Conservation (phyloP, 108 stramenopile species). For the Aurantiochytrium sp. region DNA sequence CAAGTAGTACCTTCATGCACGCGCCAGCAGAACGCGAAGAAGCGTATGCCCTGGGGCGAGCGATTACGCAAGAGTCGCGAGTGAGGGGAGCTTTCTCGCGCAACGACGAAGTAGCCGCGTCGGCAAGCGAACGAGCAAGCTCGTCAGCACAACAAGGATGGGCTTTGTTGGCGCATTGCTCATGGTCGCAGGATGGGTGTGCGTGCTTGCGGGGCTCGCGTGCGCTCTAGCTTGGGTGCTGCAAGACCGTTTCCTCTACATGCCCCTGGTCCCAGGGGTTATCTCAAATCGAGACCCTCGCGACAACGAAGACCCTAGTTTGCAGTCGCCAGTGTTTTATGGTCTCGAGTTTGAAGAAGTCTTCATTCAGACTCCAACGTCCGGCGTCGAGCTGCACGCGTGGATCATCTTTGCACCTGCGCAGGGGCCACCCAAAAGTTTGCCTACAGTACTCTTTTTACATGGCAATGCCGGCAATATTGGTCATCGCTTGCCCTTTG, state of each 20-base stretch:
- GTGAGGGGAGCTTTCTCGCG: too few species aligned
- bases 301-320: neutral
- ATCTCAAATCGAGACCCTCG: neutral
- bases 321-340: neutral
- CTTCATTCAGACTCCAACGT: neutral
- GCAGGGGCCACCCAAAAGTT: neutral
- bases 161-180: too few species aligned
- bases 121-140: too few species aligned
- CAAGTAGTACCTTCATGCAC: too few species aligned
- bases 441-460: conserved; percentile 84
- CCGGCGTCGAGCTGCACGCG: neutral
- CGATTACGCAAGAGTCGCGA: too few species aligned
- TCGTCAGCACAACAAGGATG: too few species aligned
- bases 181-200: too few species aligned
- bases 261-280: neutral
- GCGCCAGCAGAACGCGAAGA: too few species aligned
- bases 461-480: conserved; percentile 98
- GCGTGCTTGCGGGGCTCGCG: too few species aligned
- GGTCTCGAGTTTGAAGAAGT: neutral
- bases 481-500: conserved; percentile 80
- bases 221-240: neutral
- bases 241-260: neutral
- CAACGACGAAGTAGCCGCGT: too few species aligned
- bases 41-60: too few species aligned
- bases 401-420: neutral